Percentiles rank a stretch among this genome's conserved stretches.
Conservation (phyloP, 495 filamentous ascomycete genomes). For the Aspergillus conjunctus region DNA sequence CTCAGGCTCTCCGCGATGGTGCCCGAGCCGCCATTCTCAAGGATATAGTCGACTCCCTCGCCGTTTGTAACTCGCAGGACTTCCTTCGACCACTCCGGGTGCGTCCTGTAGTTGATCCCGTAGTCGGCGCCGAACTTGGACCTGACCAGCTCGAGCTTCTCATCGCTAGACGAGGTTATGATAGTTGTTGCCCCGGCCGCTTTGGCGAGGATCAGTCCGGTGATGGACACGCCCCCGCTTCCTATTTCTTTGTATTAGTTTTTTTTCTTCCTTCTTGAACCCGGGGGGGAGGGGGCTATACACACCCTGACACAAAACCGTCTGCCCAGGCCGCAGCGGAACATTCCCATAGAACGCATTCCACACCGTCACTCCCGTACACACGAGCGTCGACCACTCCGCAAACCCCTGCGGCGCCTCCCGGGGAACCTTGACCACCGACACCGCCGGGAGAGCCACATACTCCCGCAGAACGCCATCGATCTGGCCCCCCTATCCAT, state of each 20-base stretch:
- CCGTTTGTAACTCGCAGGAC: constrained; percentile 58
- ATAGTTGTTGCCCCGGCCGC: constrained; percentile 69
- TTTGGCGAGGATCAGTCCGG: constrained; percentile 73
- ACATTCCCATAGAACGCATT: constrained; percentile 68
- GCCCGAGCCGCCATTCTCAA: constrained; percentile 64
- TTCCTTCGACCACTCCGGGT: constrained; percentile 63
- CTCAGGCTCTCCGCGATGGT: constrained; percentile 58
- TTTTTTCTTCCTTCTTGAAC: neutral
- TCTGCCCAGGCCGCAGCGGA: constrained; percentile 56
- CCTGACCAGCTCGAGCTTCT: constrained; percentile 63
- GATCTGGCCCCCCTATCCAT: constrained; percentile 63
- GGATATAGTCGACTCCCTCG: constrained; percentile 62
- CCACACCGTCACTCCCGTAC: constrained; percentile 70
- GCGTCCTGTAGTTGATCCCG: constrained; percentile 62
- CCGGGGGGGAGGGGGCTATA: neutral
- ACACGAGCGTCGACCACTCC: constrained; percentile 59
- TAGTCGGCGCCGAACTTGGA: constrained; percentile 46
- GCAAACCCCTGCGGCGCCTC: constrained; percentile 55
- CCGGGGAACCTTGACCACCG: constrained; percentile 60
- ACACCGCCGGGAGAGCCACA: constrained; percentile 59
- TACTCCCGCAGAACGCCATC: constrained; percentile 71
- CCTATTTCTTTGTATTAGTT: constrained; percentile 29
- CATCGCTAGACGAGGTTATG: constrained; percentile 65
- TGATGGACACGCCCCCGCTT: constrained; percentile 72
- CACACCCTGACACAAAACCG: constrained; percentile 67